Evolutionary conservation across 2,329 filamentous ascomycete species (phyloP).

Genomic region (Fusarium euwallaceae): DNA sequence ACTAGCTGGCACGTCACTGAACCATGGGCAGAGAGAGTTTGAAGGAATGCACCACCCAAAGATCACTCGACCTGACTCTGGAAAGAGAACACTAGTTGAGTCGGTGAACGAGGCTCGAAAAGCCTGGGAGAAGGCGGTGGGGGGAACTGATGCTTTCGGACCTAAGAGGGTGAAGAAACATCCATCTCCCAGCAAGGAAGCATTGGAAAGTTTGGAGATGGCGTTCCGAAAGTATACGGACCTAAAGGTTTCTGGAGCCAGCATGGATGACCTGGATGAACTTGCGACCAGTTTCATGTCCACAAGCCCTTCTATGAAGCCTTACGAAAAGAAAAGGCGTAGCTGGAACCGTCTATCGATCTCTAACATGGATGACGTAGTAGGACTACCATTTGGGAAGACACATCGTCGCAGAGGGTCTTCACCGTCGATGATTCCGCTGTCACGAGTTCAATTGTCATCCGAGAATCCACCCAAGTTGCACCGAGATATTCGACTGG

Average conservation of each 20-base stretch:
- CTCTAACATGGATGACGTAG: constrained; percentile 31
- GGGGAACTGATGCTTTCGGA: neutral
- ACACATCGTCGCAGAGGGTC: constrained; percentile 28
- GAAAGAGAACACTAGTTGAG: constrained; percentile 12
- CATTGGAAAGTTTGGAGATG: constrained; percentile 54
- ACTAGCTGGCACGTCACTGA: constrained; percentile 1
- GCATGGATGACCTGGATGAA: constrained; percentile 48
- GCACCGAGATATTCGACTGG: constrained; percentile 45
- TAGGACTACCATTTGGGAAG: constrained; percentile 7
- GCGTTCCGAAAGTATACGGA: constrained; percentile 52
- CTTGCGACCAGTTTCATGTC: constrained; percentile 40
- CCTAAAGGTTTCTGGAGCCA: constrained; percentile 30
- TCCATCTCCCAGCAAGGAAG: constrained; percentile 59
- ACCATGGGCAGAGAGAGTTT: neutral
- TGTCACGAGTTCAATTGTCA: constrained; percentile 19
- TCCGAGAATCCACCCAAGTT: constrained; percentile 33
- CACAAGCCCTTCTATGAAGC: constrained; percentile 28
- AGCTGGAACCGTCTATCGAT: constrained; percentile 29
- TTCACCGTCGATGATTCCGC: constrained; percentile 24
- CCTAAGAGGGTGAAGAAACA: constrained; percentile 56
- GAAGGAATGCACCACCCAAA: neutral
- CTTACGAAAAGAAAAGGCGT: constrained; percentile 49
- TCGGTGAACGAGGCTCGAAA: constrained; percentile 19
- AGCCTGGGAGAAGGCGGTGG: constrained; percentile 5
- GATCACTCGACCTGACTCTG: neutral